Percentiles rank a stretch among this genome's conserved stretches.
Evolutionary conservation across 2,329 filamentous ascomycete genomes (phyloP).

Genomic region (Epicoccum nigrum): DNA sequence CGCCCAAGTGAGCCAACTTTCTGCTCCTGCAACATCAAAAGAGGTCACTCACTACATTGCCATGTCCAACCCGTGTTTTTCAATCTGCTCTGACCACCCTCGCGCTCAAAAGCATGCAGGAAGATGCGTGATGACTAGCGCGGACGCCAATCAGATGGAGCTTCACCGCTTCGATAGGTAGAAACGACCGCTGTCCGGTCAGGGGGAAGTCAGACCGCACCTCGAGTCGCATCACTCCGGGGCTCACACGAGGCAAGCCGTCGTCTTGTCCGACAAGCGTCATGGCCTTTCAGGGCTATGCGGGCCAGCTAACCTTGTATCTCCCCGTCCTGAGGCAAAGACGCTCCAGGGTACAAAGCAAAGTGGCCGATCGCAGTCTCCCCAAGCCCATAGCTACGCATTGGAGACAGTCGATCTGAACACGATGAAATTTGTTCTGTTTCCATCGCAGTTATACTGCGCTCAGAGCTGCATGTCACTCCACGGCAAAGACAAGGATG

Average conservation of each 20-base stretch:
- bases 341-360: conserved; percentile 6
- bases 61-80: conserved; percentile 14
- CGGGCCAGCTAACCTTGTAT: conserved; percentile 22
- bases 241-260: conserved; percentile 23
- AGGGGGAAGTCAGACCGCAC: conserved; percentile 24
- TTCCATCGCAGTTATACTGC: conserved; percentile 10
- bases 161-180: conserved; percentile 39
- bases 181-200: conserved; percentile 23
- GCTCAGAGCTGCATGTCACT: conserved; percentile 7
- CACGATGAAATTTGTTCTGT: not conserved
- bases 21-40: conserved; percentile 7
- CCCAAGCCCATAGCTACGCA: conserved; percentile 1
- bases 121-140: conserved; percentile 15
- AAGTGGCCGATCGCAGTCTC: conserved; percentile 11
- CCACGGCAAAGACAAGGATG: conserved; percentile 21
- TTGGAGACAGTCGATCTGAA: not conserved
- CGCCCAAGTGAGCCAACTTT: not conserved
- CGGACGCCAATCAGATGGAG: conserved; percentile 31
- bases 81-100: conserved; percentile 16
- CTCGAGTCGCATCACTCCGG: conserved; percentile 29
- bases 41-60: not conserved
- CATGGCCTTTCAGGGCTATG: conserved; percentile 25
- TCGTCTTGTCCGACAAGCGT: conserved; percentile 27
- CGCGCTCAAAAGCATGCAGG: conserved; percentile 12
- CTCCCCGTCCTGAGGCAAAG: conserved; percentile 14